Evolutionary conservation across 176 grass and related monocot genomes (phyloP).

Genomic region (Triticum aestivum): IWGSC_CS_RefSeq_v2.1 NC_057810.1:155809683-155810182

Average conservation of each 20-base stretch:
- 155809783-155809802: neutral
- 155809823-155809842: neutral
- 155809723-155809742: neutral
- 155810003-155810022: neutral
- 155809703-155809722: neutral
- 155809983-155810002: neutral
- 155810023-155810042: neutral
- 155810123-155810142: too few relatives aligned
- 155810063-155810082: neutral
- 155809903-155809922: neutral
- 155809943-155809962: conserved; percentile 1
- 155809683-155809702: neutral
- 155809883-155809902: too few relatives aligned
- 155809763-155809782: neutral
- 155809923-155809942: neutral
- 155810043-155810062: neutral
- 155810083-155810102: neutral
- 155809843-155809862: too few relatives aligned
- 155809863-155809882: too few relatives aligned
- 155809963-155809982: neutral
- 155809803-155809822: neutral
- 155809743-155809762: neutral
- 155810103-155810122: neutral
- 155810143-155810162: too few relatives aligned
- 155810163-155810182: too few relatives aligned